Evolutionary conservation across 768 basidiomycete genomes (phyloP), one percentile per base, ranked within the genome.

Genomic region (Xerocomellus chrysenteron): DNA sequence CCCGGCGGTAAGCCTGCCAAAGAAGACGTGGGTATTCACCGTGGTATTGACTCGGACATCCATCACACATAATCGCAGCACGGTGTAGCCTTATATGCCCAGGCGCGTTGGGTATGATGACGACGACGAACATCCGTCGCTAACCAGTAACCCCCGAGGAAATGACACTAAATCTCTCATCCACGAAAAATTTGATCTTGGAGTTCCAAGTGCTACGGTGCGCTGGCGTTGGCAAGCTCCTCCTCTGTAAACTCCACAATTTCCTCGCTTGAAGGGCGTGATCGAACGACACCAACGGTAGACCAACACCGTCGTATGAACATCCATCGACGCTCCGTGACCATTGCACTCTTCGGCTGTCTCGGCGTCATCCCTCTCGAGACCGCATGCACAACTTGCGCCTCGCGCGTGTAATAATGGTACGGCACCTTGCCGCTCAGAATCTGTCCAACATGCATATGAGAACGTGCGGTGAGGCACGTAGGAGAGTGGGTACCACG

Each of bases 221-320:
- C 36, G 10, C 40, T 11, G 17, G 9, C 3, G 16, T 35, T 5
- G 12, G 28, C 43, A 4, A 47, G 43, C 16, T 54, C 58, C 4
- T 42, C 26, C 6, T 35, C 8, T 6, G 43, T 44, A 43, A 64
- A 62, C 8, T 35, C 35, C 7, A 63, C 42, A 1, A 75, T 71
- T 41, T 73, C 72, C 12, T 55, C 56, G 13, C 62, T 56, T 13
- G 63, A 61, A 13, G 76, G 76, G 28, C 75, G 65, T 19, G 50
- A 37, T 24, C 9, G 61, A 56, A 19, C 61, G 58, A 49, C 3
- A 66, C 57, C 54, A n/a, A 66, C 68, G 28, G 68, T 72, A 21
- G 58, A 64, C 61, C 64, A 57, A 19, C 64, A 65, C 1, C 41
- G 44, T 37, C 45, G 47, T 14, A 63, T 59, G 16, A 57, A 65